phyloP scores from a whole-genome alignment of 1,139 yeast genomes.

The Entelexis sorbosivorans region DNA sequence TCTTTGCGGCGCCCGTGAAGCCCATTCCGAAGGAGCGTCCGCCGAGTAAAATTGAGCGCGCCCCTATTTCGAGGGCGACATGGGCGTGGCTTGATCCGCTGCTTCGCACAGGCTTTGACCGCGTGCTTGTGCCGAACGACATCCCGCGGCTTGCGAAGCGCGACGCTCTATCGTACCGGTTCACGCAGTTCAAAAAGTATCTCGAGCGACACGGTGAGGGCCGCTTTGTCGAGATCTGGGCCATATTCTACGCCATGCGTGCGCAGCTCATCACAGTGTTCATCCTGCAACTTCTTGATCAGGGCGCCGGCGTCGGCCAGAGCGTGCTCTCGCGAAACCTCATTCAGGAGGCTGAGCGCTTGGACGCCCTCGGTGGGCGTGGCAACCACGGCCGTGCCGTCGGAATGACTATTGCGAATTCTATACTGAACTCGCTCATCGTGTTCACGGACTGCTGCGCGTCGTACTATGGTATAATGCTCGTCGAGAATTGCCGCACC shows the following conservation, averaged over 20 bases:
- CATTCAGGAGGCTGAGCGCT: conserved; percentile 12
- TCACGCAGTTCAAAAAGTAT: conserved; percentile 15
- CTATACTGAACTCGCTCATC: not conserved
- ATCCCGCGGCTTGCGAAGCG: conserved; percentile 14
- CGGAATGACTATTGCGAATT: conserved; percentile 17
- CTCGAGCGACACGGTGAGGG: conserved; percentile 5
- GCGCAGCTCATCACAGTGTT: conserved; percentile 7
- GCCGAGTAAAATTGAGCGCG: conserved; percentile 7
- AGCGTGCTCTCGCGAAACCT: conserved; percentile 19
- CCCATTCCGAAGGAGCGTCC: conserved; percentile 19
- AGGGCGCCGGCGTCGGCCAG: conserved; percentile 16
- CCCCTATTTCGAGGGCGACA: conserved; percentile 8
- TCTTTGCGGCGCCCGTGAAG: conserved; percentile 8
- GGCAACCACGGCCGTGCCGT: conserved; percentile 17
- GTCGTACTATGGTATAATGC: conserved; percentile 2
- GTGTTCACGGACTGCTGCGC: not conserved
- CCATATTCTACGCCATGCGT: conserved; percentile 16
- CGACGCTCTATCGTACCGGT: conserved; percentile 10
- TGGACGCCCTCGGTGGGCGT: conserved; percentile 2
- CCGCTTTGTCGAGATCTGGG: conserved; percentile 15
- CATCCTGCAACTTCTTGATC: not conserved
- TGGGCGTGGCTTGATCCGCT: conserved; percentile 21
- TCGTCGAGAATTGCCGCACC: conserved; percentile 16
- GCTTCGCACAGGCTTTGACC: conserved; percentile 21
- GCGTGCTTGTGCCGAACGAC: conserved; percentile 21